Evolutionary conservation across 1,284 basidiomycete genomes (phyloP).

Genomic region (Trametes versicolor): DNA sequence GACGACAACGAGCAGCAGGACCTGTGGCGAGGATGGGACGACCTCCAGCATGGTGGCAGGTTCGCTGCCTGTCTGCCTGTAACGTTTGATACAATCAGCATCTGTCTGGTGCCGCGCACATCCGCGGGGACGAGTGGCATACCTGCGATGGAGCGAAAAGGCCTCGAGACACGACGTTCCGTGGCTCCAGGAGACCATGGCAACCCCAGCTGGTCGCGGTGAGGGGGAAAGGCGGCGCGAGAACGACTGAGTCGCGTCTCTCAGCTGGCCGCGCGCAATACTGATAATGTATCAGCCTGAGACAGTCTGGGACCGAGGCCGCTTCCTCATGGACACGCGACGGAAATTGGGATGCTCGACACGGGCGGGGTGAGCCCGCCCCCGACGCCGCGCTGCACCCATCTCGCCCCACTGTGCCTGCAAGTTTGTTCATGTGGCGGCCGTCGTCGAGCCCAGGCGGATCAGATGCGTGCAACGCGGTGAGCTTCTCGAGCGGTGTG

Average conservation of each 20-base stretch:
- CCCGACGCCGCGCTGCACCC: constrained; percentile 4
- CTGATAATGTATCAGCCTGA: constrained; percentile 1
- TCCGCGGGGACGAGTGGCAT: not conserved
- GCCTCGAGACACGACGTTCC: not conserved
- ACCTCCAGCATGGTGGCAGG: not conserved
- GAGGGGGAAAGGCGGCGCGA: not conserved
- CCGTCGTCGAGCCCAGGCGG: not conserved
- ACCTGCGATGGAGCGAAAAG: not conserved
- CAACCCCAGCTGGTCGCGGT: not conserved
- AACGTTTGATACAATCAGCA: not conserved
- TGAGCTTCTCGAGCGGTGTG: not conserved
- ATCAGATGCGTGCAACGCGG: not conserved
- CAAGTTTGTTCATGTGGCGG: not conserved
- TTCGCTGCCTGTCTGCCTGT: not conserved
- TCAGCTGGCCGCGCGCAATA: not conserved
- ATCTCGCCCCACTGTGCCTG: not conserved
- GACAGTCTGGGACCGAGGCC: constrained; percentile 19
- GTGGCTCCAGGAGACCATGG: constrained; percentile 1
- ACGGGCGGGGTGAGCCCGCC: constrained; percentile 15
- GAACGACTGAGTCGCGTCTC: not conserved
- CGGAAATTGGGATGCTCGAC: constrained; percentile 1
- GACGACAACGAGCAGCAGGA: constrained; percentile 1
- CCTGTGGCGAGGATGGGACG: not conserved
- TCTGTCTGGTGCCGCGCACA: not conserved
- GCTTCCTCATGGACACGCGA: constrained; percentile 5